These are phyloP conservation scores for Neonectria ditissima DNA, from an alignment of 2,329 filamentous ascomycete species.

Conservation along the genomic window DNA sequence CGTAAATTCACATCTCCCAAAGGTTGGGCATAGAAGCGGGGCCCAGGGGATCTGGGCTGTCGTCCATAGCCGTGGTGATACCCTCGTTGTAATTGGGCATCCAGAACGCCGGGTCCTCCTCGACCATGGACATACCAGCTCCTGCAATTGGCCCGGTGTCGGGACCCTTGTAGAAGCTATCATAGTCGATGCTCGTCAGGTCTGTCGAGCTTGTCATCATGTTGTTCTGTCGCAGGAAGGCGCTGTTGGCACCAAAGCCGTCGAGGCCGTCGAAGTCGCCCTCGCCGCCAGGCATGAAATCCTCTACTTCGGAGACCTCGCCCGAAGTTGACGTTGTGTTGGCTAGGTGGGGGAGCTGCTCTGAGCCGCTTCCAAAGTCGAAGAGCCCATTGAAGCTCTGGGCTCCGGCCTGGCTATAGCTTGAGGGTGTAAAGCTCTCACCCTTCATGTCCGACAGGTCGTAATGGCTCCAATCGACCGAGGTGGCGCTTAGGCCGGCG, in stretches of 20 bases:
- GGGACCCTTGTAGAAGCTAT: constrained; percentile 66
- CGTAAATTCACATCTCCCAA: constrained; percentile 51
- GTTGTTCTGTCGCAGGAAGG: constrained; percentile 58
- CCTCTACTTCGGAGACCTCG: constrained; percentile 75
- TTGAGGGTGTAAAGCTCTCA: constrained; percentile 64
- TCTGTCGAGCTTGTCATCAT: constrained; percentile 58
- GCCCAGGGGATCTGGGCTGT: constrained; percentile 51
- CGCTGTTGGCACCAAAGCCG: constrained; percentile 60
- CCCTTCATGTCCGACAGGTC: constrained; percentile 59
- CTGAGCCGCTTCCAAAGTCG: constrained; percentile 65
- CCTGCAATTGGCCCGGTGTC: constrained; percentile 53
- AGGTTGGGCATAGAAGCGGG: constrained; percentile 48
- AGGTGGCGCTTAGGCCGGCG: constrained; percentile 69
- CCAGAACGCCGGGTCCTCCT: constrained; percentile 65
- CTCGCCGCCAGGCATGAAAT: constrained; percentile 62
- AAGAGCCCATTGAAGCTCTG: constrained; percentile 64
- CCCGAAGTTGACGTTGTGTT: constrained; percentile 72
- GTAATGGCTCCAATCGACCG: constrained; percentile 60
- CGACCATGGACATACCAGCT: constrained; percentile 61
- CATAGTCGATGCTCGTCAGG: constrained; percentile 64
- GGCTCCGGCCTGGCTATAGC: constrained; percentile 65
- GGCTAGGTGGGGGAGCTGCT: constrained; percentile 66
- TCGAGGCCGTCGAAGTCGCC: constrained; percentile 63
- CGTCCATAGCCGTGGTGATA: constrained; percentile 50
- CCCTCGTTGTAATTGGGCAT: constrained; percentile 59